phyloP scores from a whole-genome alignment of 1,284 basidiomycete genomes.

The Sporisorium iseilematis-ciliati region DNA sequence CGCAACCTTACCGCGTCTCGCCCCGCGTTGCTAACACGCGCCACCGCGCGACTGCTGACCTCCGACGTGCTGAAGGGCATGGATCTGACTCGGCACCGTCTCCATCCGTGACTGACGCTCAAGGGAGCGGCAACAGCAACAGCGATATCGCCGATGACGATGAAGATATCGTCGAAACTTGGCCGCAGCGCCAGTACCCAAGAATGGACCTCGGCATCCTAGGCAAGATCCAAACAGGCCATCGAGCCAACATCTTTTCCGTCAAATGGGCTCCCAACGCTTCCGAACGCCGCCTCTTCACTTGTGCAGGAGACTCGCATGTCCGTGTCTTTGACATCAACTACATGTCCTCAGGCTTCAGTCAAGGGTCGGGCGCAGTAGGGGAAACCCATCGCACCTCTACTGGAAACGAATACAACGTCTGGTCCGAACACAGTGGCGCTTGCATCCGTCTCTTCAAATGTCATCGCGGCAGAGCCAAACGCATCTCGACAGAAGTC shows the following conservation, averaged over 20 bases:
- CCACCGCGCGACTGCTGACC: not conserved
- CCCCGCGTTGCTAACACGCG: not conserved
- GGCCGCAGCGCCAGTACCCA: conserved; percentile 28
- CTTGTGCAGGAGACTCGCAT: conserved; percentile 82
- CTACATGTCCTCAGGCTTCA: conserved; percentile 19
- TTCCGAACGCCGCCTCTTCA: conserved; percentile 72
- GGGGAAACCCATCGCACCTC: conserved; percentile 1
- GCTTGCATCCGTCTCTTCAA: conserved; percentile 59
- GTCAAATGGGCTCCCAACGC: conserved; percentile 81
- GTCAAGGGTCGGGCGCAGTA: conserved; percentile 7
- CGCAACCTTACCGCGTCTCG: conserved; percentile 42
- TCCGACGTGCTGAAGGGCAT: conserved; percentile 3
- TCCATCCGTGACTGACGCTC: not conserved
- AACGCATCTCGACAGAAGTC: conserved; percentile 84
- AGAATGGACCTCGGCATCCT: conserved; percentile 30
- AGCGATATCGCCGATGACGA: not conserved
- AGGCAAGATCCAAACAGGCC: conserved; percentile 68
- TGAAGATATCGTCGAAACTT: conserved; percentile 20
- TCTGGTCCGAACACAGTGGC: conserved; percentile 33
- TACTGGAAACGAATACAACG: conserved; percentile 24
- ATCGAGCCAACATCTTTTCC: conserved; percentile 88
- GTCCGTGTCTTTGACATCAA: conserved; percentile 83
- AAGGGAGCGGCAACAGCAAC: not conserved
- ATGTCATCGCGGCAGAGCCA: conserved; percentile 71
- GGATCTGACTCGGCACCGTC: not conserved